Evolutionary conservation across 768 basidiomycete species (phyloP), one percentile per base, ranked within the genome.

Genomic region (Calocera cornea): DNA sequence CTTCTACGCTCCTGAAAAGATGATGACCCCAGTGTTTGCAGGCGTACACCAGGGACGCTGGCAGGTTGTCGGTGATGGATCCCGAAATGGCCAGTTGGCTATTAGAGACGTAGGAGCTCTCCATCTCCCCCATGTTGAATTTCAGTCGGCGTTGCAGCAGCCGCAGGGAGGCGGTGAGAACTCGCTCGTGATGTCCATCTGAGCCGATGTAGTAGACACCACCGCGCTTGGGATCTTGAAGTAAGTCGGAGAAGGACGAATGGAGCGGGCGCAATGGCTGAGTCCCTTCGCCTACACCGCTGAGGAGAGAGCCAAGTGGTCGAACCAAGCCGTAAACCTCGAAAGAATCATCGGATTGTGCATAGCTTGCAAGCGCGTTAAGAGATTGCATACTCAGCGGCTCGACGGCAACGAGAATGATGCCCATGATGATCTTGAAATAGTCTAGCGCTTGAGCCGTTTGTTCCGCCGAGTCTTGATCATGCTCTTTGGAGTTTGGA

Each of bases 21-120:
- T 60, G 68, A 31, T 36, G 17, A 2, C 65, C 31, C 67, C 67
- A 68, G 41, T 54, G 31, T 24, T 31, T 11, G 63, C 67, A 68
- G 10, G 31, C 50, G 44, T 68, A 68, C 19, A 22, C 14, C 0
- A 68, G 33, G 2, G 2, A 24, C 16, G 34, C 34, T 50, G 65
- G n/a, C 5, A 68, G 5, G 2, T 40, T 64, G 17, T 66, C 14
- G 36, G n/a, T n/a, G n/a, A n/a, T n/a, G n/a, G n/a, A n/a, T 38
- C 64, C 34, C 5, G 24, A 66, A 14, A 17, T 17, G 64, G 1
- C 2, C 34, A 24, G 31, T 41, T n/a, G 44, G 3, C 44, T 47
- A 24, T 47, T 47, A 3, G 19, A 47, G 5, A 7, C 8, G 24
- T 47, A 47, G 7, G 44, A 47, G 8, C 8, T 47, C 44, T 47